Base-by-base conservation (phyloP, 345 rosid genomes). In the Brassica juncea region DNA sequence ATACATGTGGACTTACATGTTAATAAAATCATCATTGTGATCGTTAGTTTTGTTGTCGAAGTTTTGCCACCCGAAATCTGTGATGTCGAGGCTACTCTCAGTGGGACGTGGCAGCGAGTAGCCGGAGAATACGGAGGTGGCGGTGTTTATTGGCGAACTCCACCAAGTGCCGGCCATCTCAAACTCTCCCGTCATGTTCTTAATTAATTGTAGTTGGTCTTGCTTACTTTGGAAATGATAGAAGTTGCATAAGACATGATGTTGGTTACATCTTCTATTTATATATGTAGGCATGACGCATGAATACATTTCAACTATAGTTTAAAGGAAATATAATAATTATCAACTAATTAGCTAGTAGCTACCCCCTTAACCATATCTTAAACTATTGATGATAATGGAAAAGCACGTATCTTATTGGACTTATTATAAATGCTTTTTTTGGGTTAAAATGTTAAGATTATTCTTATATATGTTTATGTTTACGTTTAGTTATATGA, bases 121-220 rank as follows among this genome's bases (percentile, higher is more conserved):
- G 49, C 74, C 59, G 27, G 70, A 27, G 63, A 47, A 69, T 31
- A 73, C 6, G 21, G 57, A 0, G 5, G 58, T 0, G 12, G 70
- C 73, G 63, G 82, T 15, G 75, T 73, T 82, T 67, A 81, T 80
- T 8, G 88, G 66, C 3, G 89, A 57, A 69, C 79, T 88, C 98
- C 96, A 88, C 96, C 94, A 92, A 76, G 82, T 84, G 5, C 83
- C 92, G 61, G 76, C 72, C 54, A 86, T 87, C 78, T 84, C 88
- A 81, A 88, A 89, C 76, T 94, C 97, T 76, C 89, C 92, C 5
- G 93, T 93, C 98, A 94, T 94, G 70, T 64, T 25, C 28, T 23
- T 60, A 34, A 5, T 23, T 60, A 34, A 5, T 68, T 25, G 32
- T 30, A 39, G 32, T 73, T 2, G 66, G 6, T 54, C 16, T 80